Evolutionary conservation across 805 yeast species (phyloP).

Genomic region (Cyberlindnera sargentensis): DNA sequence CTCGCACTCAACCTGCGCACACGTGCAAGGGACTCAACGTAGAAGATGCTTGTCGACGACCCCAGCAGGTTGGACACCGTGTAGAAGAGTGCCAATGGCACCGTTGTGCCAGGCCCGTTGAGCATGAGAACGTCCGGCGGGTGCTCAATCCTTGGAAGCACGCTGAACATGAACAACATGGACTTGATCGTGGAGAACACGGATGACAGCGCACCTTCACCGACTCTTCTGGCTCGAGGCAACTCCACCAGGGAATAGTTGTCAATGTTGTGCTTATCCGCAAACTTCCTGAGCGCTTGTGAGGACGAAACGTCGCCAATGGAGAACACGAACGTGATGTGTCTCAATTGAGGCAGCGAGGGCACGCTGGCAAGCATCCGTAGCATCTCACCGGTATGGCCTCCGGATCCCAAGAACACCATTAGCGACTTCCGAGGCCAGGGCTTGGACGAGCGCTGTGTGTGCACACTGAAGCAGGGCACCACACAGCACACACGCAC

Average conservation of each 20-base stretch:
- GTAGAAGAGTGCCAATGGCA: conserved; percentile 57
- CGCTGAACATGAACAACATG: conserved; percentile 4
- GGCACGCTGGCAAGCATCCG: conserved; percentile 43
- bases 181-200: conserved; percentile 32
- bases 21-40: conserved; percentile 83
- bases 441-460: neutral
- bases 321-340: conserved; percentile 32
- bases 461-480: conserved; percentile 9
- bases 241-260: conserved; percentile 25
- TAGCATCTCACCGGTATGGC: conserved; percentile 96
- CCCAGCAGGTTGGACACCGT: conserved; percentile 44
- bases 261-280: conserved; percentile 10
- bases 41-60: conserved; percentile 52
- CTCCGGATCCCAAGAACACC: conserved; percentile 83
- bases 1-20: conserved; percentile 69
- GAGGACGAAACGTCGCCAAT: conserved; percentile 47
- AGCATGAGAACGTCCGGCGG: conserved; percentile 41
- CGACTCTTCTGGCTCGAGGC: conserved; percentile 55
- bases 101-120: conserved; percentile 83
- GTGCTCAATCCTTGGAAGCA: conserved; percentile 4
- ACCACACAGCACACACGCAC: conserved; percentile 10
- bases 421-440: conserved; percentile 13
- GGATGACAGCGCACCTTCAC: conserved; percentile 44
- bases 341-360: conserved; percentile 1
- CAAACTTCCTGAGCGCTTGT: conserved; percentile 19